Evolutionary conservation across 2,329 filamentous ascomycete genomes (phyloP).

Genomic region (Aureobasidium namibiae): DNA sequence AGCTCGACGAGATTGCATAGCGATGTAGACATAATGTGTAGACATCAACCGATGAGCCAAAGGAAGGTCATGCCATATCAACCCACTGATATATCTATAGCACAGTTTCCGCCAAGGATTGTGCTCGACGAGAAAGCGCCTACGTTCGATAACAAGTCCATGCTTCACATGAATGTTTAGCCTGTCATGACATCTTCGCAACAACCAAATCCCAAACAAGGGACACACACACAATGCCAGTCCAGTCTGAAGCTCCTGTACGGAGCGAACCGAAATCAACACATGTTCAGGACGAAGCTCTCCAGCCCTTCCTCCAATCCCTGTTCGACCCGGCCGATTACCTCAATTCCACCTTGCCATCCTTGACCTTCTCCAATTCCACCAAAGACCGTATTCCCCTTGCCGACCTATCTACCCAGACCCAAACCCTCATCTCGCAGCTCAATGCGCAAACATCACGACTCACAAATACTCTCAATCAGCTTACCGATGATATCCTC

Average conservation of each 20-base stretch:
- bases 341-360: slow-evolving; percentile 70
- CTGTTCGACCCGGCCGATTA: slow-evolving; percentile 78
- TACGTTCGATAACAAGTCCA: background rate
- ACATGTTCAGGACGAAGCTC: slow-evolving; percentile 62
- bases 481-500: slow-evolving; percentile 90
- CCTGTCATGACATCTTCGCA: background rate
- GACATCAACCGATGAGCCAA: no score
- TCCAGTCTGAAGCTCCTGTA: slow-evolving; percentile 5
- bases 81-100: no score
- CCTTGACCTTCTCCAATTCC: slow-evolving; percentile 46
- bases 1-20: no score
- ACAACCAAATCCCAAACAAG: background rate
- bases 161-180: background rate
- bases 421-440: slow-evolving; percentile 77
- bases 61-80: no score
- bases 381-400: slow-evolving; percentile 43
- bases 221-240: slow-evolving; percentile 6
- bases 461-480: slow-evolving; percentile 71
- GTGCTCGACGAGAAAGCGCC: background rate
- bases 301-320: slow-evolving; percentile 66
- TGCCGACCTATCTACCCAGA: slow-evolving; percentile 68
- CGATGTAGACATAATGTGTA: no score
- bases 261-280: slow-evolving; percentile 35
- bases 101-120: no score
- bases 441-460: slow-evolving; percentile 82